Evolutionary conservation across 257 asterid genomes (phyloP), one percentile per base, ranked within the genome.

Genomic region (Gynochthodes officinalis): DNA sequence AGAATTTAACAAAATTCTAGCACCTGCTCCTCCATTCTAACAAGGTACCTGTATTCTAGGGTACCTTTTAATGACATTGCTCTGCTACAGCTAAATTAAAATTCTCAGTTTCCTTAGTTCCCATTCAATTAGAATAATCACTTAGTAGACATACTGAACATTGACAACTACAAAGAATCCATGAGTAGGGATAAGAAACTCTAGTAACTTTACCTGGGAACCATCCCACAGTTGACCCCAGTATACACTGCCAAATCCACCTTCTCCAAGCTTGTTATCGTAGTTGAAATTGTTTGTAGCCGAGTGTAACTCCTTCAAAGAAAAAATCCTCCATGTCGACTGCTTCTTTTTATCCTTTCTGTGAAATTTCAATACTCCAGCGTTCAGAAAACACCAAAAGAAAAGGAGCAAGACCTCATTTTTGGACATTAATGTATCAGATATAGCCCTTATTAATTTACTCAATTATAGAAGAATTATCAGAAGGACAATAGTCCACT

Each of bases 181-280:
- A 33, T 14, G 11, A 54, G 7, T 54, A 3, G 23, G 5, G 54
- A 69, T 8, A 67, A 59, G 66, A 77, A 52, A 58, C 27, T 40
- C 33, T 61, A 65, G 42, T 9, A 67, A 82, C 79, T 79, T 70
- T 55, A 94, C 99, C 82, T 94, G 97, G 77, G 99, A 94, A 49
- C 97, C 99, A 84, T 94, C 99, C 97, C 97, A 94, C 25, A 89
- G 90, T 79, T 94, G 99, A 73, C 99, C 99, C 99, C 99, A 94
- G 77, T 94, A 94, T 76, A 94, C 97, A 83, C 99, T 89, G 52
- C 99, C 99, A 64, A 94, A 91, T 79, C 95, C 97, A 82, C 99
- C 97, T 90, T 94, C 99, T 67, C 97, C 99, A 27, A 94, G 97
- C 92, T 94, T 94, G 93, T 91, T 94, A 74, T 94, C 99, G 37